Evolutionary conservation across 2,329 filamentous ascomycete species (phyloP).

Genomic region (Davidsoniella australis): DNA sequence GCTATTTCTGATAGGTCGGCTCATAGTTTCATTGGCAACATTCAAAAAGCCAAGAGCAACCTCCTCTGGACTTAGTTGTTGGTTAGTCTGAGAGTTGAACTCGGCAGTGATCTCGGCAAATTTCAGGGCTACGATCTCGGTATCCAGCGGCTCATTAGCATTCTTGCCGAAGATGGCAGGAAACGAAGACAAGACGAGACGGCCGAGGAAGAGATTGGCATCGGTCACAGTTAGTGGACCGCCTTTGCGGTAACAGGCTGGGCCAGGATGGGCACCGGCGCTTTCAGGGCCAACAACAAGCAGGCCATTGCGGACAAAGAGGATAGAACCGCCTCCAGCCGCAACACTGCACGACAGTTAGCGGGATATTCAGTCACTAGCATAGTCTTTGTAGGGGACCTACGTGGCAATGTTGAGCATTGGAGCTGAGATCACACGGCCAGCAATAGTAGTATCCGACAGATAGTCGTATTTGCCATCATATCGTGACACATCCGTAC

Average conservation of each 20-base stretch:
- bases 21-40: slow-evolving; percentile 63
- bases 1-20: slow-evolving; percentile 54
- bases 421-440: slow-evolving; percentile 53
- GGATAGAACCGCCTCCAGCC: slow-evolving; percentile 30
- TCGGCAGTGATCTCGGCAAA: slow-evolving; percentile 24
- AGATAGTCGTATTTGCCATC: slow-evolving; percentile 55
- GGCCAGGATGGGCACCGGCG: slow-evolving; percentile 54
- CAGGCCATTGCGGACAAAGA: slow-evolving; percentile 53
- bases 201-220: slow-evolving; percentile 51
- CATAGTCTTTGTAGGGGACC: not conserved
- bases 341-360: slow-evolving; percentile 24
- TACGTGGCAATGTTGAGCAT: slow-evolving; percentile 43
- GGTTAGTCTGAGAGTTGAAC: slow-evolving; percentile 20
- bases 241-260: slow-evolving; percentile 53
- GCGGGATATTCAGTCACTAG: not conserved
- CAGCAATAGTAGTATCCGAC: slow-evolving; percentile 53
- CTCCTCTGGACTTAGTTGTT: slow-evolving; percentile 20
- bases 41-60: slow-evolving; percentile 55
- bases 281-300: slow-evolving; percentile 57
- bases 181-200: slow-evolving; percentile 43
- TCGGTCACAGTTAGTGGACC: slow-evolving; percentile 58
- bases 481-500: slow-evolving; percentile 54
- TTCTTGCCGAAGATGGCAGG: slow-evolving; percentile 55
- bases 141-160: slow-evolving; percentile 37
- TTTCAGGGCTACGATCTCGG: slow-evolving; percentile 22